A percentile compares a stretch with the other conserved stretches of the same genome.
These are phyloP conservation scores for Silene noctiflora DNA, from an alignment of 179 eudicot species.

Conservation along the genomic window DNA sequence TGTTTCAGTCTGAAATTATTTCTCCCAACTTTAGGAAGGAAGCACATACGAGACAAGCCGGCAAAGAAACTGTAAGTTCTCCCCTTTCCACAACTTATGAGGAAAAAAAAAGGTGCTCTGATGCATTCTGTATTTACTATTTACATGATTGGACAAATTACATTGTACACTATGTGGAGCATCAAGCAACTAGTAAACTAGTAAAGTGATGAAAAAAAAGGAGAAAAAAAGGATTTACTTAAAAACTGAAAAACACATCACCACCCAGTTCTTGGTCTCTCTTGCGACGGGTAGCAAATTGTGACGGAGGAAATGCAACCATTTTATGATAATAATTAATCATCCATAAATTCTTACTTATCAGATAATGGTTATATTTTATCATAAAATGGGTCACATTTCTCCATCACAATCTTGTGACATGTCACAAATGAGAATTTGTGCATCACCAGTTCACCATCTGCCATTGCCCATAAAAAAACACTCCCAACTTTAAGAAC, in stretches of 20 bases:
- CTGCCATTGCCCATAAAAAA: not conserved
- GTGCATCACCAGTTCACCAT: no score
- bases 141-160: not conserved
- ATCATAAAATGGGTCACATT: not conserved
- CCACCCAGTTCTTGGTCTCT: no score
- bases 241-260: not conserved
- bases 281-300: no score
- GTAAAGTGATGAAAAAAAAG: not conserved
- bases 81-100: not conserved
- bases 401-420: not conserved
- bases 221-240: not conserved
- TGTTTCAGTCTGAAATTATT: no score
- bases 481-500: not conserved
- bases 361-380: no score
- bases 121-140: not conserved
- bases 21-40: not conserved
- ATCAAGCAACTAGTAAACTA: not conserved
- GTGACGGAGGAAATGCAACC: no score
- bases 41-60: not conserved
- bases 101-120: not conserved
- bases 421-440: no score
- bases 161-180: not conserved
- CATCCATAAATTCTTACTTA: no score
- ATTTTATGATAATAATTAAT: no score
- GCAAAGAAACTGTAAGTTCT: not conserved